phyloP scores from a whole-genome alignment of 1,139 yeast species.

The Kurtzmaniella quercitrusa region DNA sequence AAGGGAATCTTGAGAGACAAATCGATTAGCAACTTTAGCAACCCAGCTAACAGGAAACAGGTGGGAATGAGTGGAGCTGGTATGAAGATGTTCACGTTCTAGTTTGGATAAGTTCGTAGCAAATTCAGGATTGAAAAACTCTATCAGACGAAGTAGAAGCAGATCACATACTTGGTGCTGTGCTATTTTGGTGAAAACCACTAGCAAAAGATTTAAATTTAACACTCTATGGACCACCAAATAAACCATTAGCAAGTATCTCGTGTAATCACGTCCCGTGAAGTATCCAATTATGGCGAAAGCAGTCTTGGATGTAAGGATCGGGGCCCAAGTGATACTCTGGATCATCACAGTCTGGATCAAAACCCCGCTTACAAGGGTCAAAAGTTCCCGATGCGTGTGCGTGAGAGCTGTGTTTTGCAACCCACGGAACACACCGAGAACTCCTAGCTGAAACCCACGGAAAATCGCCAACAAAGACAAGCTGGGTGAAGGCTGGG shows the following conservation, averaged over 20 bases:
- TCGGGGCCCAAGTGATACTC: conserved; percentile 31
- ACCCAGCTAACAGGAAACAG: background rate
- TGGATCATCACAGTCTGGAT: conserved; percentile 34
- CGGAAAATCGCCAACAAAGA: conserved; percentile 43
- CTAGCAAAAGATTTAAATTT: background rate
- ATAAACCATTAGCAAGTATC: background rate
- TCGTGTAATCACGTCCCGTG: background rate
- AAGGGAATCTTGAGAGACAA: background rate
- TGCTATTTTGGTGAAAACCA: background rate
- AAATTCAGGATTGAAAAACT: background rate
- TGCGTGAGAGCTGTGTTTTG: conserved; percentile 29
- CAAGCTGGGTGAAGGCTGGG: conserved; percentile 25
- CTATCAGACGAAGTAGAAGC: background rate
- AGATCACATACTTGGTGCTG: background rate
- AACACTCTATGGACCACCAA: background rate
- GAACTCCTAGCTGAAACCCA: conserved; percentile 50
- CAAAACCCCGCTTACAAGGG: conserved; percentile 10
- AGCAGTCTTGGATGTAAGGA: conserved; percentile 11
- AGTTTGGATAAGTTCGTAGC: background rate
- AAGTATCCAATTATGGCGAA: background rate
- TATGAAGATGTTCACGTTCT: background rate
- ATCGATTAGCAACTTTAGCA: background rate
- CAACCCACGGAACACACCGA: conserved; percentile 46
- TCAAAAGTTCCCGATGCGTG: conserved; percentile 7
- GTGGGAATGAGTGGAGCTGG: background rate